phyloP scores from a whole-genome alignment of 176 grass and related monocot genomes.

The Triticum aestivum region DNA sequence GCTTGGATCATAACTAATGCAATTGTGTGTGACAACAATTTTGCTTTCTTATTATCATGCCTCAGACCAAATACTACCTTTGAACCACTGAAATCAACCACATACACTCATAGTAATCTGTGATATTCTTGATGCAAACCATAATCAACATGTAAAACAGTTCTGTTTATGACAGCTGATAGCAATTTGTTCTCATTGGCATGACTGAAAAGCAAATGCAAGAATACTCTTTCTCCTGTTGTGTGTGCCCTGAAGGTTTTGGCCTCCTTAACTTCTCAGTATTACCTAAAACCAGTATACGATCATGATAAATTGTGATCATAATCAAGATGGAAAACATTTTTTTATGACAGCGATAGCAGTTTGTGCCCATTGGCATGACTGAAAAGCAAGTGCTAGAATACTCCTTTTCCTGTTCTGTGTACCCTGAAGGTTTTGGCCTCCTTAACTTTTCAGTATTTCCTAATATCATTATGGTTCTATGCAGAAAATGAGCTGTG shows the following conservation, averaged over 20 bases:
- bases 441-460: conserved; percentile 25
- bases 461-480: conserved; percentile 8
- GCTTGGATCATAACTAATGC: background rate
- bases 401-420: background rate
- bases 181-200: background rate
- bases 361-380: conserved; percentile 1
- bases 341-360: background rate
- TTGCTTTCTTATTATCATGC: too few relatives aligned
- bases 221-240: background rate
- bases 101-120: background rate
- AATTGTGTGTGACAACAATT: background rate
- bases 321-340: background rate
- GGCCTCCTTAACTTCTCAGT: background rate
- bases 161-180: background rate
- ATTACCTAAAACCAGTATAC: too few relatives aligned
- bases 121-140: background rate
- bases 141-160: background rate
- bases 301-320: conserved; percentile 2
- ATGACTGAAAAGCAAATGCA: background rate
- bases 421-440: background rate
- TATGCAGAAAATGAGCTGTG: conserved; percentile 60
- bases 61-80: conserved; percentile 15
- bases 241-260: conserved; percentile 1
- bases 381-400: background rate
- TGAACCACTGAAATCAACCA: background rate